Evolutionary conservation across 257 asterid genomes (phyloP).

Genomic region (Nicotiana benthamiana): DNA sequence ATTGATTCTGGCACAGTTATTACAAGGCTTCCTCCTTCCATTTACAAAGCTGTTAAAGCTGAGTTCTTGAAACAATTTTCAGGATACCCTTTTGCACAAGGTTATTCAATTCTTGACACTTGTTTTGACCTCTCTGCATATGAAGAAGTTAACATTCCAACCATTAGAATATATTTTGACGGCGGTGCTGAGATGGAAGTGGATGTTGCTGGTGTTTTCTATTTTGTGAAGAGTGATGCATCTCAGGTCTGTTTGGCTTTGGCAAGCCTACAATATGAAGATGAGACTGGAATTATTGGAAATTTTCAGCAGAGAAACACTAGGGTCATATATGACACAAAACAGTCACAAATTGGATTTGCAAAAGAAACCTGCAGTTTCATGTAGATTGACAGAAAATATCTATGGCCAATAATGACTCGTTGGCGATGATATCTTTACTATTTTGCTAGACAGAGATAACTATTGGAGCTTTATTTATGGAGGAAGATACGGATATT

Average conservation of each 20-base stretch:
- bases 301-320: conserved; percentile 86
- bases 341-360: conserved; percentile 57
- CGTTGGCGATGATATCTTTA: background rate
- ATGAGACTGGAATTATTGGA: conserved; percentile 71
- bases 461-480: background rate
- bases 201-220: conserved; percentile 65
- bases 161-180: conserved; percentile 53
- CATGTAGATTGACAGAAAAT: conserved; percentile 14
- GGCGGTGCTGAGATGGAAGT: conserved; percentile 54
- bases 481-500: background rate
- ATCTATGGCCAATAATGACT: background rate
- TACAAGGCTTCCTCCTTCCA: conserved; percentile 67
- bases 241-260: conserved; percentile 90
- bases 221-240: conserved; percentile 55
- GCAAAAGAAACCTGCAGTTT: conserved; percentile 73
- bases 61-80: conserved; percentile 81
- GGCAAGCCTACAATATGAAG: conserved; percentile 68
- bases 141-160: conserved; percentile 63
- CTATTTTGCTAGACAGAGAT: background rate
- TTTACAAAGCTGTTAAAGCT: conserved; percentile 41
- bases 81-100: conserved; percentile 55
- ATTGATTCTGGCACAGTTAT: conserved; percentile 89
- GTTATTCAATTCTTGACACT: conserved; percentile 73
- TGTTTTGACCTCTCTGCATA: conserved; percentile 66
- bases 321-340: conserved; percentile 68